These are phyloP conservation scores for Volvox reticuliferus DNA, from an alignment of 139 green algal genomes.

Conservation along the genomic window DNA sequence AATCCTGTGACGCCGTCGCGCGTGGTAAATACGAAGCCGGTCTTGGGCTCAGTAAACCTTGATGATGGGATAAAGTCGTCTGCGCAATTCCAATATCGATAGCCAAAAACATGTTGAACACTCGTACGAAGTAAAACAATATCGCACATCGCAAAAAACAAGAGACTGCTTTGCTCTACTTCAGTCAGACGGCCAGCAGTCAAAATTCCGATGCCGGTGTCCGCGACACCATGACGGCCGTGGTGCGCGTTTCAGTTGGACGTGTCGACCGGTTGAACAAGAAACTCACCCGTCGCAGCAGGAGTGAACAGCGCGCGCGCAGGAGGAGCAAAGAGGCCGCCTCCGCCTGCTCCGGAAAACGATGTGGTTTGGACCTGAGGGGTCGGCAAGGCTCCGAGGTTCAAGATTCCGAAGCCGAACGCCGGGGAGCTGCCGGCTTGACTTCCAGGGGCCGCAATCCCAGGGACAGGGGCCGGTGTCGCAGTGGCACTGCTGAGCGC, in stretches of 20 bases:
- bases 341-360: not conserved
- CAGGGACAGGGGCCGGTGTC: not conserved
- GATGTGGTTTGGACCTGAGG: not conserved
- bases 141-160: too few species aligned
- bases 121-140: not conserved
- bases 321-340: constrained; percentile 23
- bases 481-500: not conserved
- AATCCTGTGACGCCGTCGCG: constrained; percentile 26
- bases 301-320: not conserved
- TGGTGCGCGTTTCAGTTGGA: too few species aligned
- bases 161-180: too few species aligned
- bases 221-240: too few species aligned
- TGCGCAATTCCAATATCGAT: not conserved
- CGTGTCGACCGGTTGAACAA: too few species aligned
- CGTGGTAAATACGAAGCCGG: constrained; percentile 33
- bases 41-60: not conserved
- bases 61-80: not conserved
- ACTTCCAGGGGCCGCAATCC: not conserved
- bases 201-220: too few species aligned
- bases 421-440: not conserved
- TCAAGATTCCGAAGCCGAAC: constrained; percentile 5
- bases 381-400: not conserved
- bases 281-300: not conserved
- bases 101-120: not conserved
- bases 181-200: too few species aligned